Percentiles rank a stretch among this genome's conserved stretches.
These are phyloP conservation scores for Curvularia eragrostidis DNA, from an alignment of 2,329 filamentous ascomycete genomes.

Conservation along the genomic window DNA sequence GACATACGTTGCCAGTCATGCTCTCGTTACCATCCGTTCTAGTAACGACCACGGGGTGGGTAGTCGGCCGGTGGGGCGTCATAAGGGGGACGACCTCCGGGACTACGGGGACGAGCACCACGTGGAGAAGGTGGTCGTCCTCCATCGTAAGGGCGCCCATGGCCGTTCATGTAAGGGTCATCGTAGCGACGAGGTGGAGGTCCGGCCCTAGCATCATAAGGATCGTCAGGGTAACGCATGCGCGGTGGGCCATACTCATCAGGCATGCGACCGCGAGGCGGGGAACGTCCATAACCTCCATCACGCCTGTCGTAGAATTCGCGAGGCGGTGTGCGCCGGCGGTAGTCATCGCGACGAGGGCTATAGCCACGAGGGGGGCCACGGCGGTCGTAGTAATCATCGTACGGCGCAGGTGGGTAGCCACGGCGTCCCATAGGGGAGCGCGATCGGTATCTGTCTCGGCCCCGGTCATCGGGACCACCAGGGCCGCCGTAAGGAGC, in stretches of 20 bases:
- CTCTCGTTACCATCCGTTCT: slow-evolving; percentile 22
- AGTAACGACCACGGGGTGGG: slow-evolving; percentile 46
- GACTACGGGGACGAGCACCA: slow-evolving; percentile 53
- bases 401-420: slow-evolving; percentile 65
- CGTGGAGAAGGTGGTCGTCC: slow-evolving; percentile 55
- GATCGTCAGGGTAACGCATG: slow-evolving; percentile 73
- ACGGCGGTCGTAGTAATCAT: slow-evolving; percentile 79
- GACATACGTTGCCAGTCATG: slow-evolving; percentile 6
- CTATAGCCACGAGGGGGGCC: slow-evolving; percentile 83
- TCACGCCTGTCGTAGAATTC: slow-evolving; percentile 86
- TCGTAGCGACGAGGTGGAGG: slow-evolving; percentile 63
- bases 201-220: slow-evolving; percentile 65
- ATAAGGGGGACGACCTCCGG: slow-evolving; percentile 67
- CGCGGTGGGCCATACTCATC: slow-evolving; percentile 76
- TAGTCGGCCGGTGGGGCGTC: slow-evolving; percentile 55
- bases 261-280: slow-evolving; percentile 73
- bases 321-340: slow-evolving; percentile 77
- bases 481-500: slow-evolving; percentile 44
- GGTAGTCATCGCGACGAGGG: slow-evolving; percentile 84
- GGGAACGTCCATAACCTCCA: slow-evolving; percentile 61
- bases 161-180: slow-evolving; percentile 67
- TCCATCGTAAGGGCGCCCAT: slow-evolving; percentile 61
- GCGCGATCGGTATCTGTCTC: slow-evolving; percentile 80
- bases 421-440: slow-evolving; percentile 72
- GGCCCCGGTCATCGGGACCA: slow-evolving; percentile 68